Percentiles rank a stretch among this genome's conserved stretches.
Evolutionary conservation across 352 stramenopile genomes (phyloP).

Genomic region (Phytopythium cucurbitacearum): DNA sequence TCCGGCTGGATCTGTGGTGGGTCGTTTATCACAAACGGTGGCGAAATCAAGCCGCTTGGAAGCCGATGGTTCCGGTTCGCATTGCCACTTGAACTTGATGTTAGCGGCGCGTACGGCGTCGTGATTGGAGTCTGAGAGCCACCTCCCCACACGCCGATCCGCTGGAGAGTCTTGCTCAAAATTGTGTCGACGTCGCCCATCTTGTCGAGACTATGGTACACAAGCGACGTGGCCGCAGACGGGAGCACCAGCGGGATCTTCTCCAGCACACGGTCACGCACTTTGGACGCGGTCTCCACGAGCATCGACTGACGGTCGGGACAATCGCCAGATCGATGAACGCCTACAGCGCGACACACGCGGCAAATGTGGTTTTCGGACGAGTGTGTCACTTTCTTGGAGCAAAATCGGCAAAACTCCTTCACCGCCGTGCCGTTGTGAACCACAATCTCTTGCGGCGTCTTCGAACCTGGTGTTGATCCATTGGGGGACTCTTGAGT

Average conservation of each 20-base stretch:
- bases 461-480: background rate
- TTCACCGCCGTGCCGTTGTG: conserved; percentile 3
- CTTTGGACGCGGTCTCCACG: conserved; percentile 60
- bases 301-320: conserved; percentile 53
- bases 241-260: conserved; percentile 52
- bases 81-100: background rate
- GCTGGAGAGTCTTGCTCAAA: conserved; percentile 57
- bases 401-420: conserved; percentile 55
- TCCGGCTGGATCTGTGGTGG: conserved; percentile 1
- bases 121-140: conserved; percentile 80
- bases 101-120: conserved; percentile 51
- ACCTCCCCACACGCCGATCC: conserved; percentile 75
- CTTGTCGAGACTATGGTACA: conserved; percentile 67
- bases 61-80: too few relatives aligned
- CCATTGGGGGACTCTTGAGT: background rate
- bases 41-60: conserved; percentile 5
- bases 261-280: conserved; percentile 52
- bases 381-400: conserved; percentile 44
- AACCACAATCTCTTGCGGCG: background rate
- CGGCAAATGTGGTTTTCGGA: conserved; percentile 61
- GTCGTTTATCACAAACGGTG: too few relatives aligned
- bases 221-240: conserved; percentile 36
- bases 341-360: conserved; percentile 43
- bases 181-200: conserved; percentile 73
- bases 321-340: conserved; percentile 60